Evolutionary conservation across 805 yeast genomes (phyloP), one percentile per base, ranked within the genome.

Genomic region (Grigorovia transvaalensis): DNA sequence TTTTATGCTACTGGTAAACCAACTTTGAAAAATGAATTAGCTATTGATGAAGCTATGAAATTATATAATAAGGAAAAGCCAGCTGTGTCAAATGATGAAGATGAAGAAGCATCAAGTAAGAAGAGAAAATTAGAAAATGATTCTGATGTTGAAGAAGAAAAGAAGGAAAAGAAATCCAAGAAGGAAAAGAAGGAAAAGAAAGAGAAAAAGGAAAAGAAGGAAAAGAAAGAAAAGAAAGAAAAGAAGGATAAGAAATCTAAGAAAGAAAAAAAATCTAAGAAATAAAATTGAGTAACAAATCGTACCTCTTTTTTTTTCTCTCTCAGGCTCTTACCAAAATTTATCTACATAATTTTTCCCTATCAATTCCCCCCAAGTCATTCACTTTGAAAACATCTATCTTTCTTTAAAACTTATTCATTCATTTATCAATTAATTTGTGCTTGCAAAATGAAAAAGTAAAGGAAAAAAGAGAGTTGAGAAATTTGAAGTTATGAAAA

Each of bases 1-100:
- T 93, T 93, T 70, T 93, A 89, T 77, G 96, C 88, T 70, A 86
- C 96, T 53, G 99, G 99, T 69, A 85, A 86, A 63, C 83, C 98
- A 51, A 96, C 98, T 65, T 85, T 90, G 82, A 93, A 91, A 79
- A 93, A 93, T 69, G 74, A 91, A 45, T 95, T 88, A 61, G 98
- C 98, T 59, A 86, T 93, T 74, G 80, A 85, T 69, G 87, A 85
- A 72, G 99, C 98, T 51, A 78, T 93, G 72, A 81, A 84, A 51
- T 77, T 85, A 64, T 74, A 70, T 58, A 75, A 66, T 47, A 71
- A 70, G 55, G 77, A 72, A 53, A 69, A 74, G 51, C 85, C 80
- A 60, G 69, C 72, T 54, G 61, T 65, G 41, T 68, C 64, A 53
- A 71, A 66, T 38, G 72, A n/a, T n/a, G n/a, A n/a, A n/a, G n/a